phyloP scores from a whole-genome alignment of 2,329 filamentous ascomycete species.

The Didymosphaeria variabile region DNA sequence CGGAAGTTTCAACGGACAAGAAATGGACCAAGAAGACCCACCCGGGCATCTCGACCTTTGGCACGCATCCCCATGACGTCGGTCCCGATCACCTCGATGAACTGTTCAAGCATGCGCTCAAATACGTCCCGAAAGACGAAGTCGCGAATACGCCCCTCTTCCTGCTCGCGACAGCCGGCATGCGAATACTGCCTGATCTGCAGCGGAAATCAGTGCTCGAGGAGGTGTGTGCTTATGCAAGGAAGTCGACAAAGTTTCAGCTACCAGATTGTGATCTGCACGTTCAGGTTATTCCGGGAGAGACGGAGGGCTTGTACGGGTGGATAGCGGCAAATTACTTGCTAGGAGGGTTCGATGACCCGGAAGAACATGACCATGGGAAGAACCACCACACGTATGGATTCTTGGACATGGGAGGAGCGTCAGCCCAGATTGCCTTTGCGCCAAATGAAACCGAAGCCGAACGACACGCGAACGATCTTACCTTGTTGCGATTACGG shows the following conservation, averaged over 20 bases:
- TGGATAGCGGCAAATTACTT: conserved; percentile 98
- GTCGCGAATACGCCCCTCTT: conserved; percentile 89
- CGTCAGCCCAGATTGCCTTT: conserved; percentile 97
- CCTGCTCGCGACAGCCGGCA: conserved; percentile 93
- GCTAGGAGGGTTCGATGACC: conserved; percentile 85
- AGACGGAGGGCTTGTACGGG: conserved; percentile 94
- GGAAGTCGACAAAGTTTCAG: conserved; percentile 77
- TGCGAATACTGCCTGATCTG: conserved; percentile 80
- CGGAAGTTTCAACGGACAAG: conserved; percentile 82
- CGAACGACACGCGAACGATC: conserved; percentile 85
- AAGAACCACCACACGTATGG: conserved; percentile 94
- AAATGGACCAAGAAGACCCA: conserved; percentile 93
- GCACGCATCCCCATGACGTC: conserved; percentile 76
- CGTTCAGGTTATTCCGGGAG: conserved; percentile 92
- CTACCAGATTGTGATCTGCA: conserved; percentile 90
- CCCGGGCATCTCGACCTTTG: conserved; percentile 90
- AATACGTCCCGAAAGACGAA: conserved; percentile 78
- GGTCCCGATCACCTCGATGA: conserved; percentile 82
- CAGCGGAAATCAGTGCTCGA: conserved; percentile 78
- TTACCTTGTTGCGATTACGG: conserved; percentile 85
- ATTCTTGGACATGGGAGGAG: conserved; percentile 97
- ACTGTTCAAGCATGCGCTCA: conserved; percentile 82
- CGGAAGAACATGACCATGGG: conserved; percentile 78
- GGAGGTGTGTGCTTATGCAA: conserved; percentile 84
- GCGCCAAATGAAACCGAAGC: conserved; percentile 93